These are phyloP conservation scores for Artemisia argyi DNA, from an alignment of 129 eudicot species.

Conservation along the genomic window DNA sequence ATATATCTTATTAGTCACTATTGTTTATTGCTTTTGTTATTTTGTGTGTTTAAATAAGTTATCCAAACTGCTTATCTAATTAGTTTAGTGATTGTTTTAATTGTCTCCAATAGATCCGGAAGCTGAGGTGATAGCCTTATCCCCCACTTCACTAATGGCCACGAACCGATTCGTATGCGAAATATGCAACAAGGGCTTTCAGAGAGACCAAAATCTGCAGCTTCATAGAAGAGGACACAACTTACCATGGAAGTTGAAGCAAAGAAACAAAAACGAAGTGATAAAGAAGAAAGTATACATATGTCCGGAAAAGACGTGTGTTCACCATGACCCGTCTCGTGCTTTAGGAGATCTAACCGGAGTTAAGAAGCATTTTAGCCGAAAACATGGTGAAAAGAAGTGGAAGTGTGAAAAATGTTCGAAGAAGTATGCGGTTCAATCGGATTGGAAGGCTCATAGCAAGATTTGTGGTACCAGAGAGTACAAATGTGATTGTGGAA, in stretches of 20 bases:
- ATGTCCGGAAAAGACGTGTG: slow-evolving; percentile 68
- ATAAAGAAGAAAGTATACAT: slow-evolving; percentile 70
- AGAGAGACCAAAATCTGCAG: slow-evolving; percentile 87
- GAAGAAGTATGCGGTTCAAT: slow-evolving; percentile 76
- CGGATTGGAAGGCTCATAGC: slow-evolving; percentile 94
- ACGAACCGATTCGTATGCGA: slow-evolving; percentile 89
- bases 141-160: slow-evolving; percentile 70
- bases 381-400: slow-evolving; percentile 91
- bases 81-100: neutral
- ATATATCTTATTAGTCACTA: neutral
- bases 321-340: slow-evolving; percentile 75
- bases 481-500: slow-evolving; percentile 89
- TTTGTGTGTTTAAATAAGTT: no score
- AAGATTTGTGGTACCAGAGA: slow-evolving; percentile 85
- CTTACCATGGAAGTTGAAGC: slow-evolving; percentile 85
- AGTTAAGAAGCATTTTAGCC: slow-evolving; percentile 79
- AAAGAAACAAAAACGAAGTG: slow-evolving; percentile 59
- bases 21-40: no score
- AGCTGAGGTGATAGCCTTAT: slow-evolving; percentile 80
- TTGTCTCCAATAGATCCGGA: slow-evolving; percentile 58
- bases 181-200: slow-evolving; percentile 85
- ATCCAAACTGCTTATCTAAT: neutral
- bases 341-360: slow-evolving; percentile 94
- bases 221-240: slow-evolving; percentile 93
- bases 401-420: slow-evolving; percentile 79